A percentile compares a stretch with the other conserved stretches of the same genome.
phyloP scores from a whole-genome alignment of 78 protist genomes.

The Chrysochromulina tobinii region DNA sequence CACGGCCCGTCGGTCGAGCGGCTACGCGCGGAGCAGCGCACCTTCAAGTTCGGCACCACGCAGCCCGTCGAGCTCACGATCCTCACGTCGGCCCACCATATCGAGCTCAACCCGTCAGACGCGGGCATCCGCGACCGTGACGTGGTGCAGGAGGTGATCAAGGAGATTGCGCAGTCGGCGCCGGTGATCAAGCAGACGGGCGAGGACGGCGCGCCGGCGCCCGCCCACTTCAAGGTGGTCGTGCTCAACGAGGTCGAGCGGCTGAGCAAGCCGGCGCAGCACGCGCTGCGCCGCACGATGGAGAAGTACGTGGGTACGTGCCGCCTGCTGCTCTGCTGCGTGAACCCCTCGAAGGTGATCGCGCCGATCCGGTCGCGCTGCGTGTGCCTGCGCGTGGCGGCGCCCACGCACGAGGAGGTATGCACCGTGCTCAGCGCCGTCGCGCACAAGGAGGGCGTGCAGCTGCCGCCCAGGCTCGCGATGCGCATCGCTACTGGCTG shows the following conservation, averaged over 20 bases:
- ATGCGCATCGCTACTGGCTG: slow-evolving; percentile 21
- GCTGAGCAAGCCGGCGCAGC: slow-evolving; percentile 88
- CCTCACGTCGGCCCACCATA: slow-evolving; percentile 77
- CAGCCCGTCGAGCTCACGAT: slow-evolving; percentile 76
- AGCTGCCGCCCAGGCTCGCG: slow-evolving; percentile 47
- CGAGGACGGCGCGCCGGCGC: background rate
- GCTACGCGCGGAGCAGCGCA: slow-evolving; percentile 30
- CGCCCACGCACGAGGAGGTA: slow-evolving; percentile 77
- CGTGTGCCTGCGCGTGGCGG: slow-evolving; percentile 85
- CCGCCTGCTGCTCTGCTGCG: slow-evolving; percentile 82
- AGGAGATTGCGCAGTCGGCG: slow-evolving; percentile 91
- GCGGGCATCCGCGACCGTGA: slow-evolving; percentile 87
- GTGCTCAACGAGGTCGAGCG: slow-evolving; percentile 91
- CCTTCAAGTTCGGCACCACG: background rate
- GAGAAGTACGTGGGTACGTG: slow-evolving; percentile 75
- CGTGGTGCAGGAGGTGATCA: slow-evolving; percentile 87
- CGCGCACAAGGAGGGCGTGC: background rate
- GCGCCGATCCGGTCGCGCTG: slow-evolving; percentile 95
- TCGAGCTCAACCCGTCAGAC: slow-evolving; percentile 95
- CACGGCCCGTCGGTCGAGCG: slow-evolving; percentile 85
- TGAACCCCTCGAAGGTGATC: slow-evolving; percentile 72
- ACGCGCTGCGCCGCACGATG: slow-evolving; percentile 98
- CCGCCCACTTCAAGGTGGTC: slow-evolving; percentile 70
- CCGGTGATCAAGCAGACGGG: slow-evolving; percentile 40
- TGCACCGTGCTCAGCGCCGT: background rate